These are phyloP conservation scores for Backusella macrospora DNA, from an alignment of 192 early-diverging fungal genomes.

Conservation along the genomic window DNA sequence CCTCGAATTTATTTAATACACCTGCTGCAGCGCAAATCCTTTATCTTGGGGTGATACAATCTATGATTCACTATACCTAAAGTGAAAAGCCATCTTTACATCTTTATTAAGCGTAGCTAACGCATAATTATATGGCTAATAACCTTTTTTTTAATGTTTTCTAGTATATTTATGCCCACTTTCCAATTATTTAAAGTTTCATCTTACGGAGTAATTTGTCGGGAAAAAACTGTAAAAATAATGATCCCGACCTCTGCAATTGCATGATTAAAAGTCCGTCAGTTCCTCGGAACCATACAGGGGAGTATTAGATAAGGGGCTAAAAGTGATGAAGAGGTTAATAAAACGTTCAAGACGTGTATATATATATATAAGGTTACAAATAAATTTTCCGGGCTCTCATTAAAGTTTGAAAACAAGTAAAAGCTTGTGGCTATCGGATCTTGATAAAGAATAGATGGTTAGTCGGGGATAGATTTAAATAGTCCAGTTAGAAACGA, in stretches of 20 bases:
- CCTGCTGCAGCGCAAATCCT: constrained; percentile 75
- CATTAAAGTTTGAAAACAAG: neutral
- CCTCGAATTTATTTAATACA: constrained; percentile 86
- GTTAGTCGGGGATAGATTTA: constrained; percentile 11
- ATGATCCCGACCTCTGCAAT: constrained; percentile 9
- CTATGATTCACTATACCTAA: constrained; percentile 68
- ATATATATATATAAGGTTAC: neutral
- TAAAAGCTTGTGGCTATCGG: neutral
- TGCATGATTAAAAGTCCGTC: neutral
- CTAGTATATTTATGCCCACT: constrained; percentile 3
- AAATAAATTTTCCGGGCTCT: neutral
- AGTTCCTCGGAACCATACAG: constrained; percentile 10
- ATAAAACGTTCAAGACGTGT: neutral
- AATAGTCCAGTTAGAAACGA: constrained; percentile 12
- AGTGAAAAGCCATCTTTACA: constrained; percentile 79
- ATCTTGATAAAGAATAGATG: constrained; percentile 16
- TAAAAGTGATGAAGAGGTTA: neutral
- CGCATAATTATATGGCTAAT: neutral
- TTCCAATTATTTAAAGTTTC: constrained; percentile 12
- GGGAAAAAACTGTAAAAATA: constrained; percentile 16
- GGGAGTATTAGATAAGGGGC: constrained; percentile 6
- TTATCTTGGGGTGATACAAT: constrained; percentile 80
- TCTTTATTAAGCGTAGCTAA: constrained; percentile 32
- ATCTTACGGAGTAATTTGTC: constrained; percentile 13
- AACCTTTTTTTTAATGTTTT: constrained; percentile 9